Evolutionary conservation across 164 flowering plant species (phyloP), one percentile per base, ranked within the genome.

Genomic region (Houttuynia cordata): DNA sequence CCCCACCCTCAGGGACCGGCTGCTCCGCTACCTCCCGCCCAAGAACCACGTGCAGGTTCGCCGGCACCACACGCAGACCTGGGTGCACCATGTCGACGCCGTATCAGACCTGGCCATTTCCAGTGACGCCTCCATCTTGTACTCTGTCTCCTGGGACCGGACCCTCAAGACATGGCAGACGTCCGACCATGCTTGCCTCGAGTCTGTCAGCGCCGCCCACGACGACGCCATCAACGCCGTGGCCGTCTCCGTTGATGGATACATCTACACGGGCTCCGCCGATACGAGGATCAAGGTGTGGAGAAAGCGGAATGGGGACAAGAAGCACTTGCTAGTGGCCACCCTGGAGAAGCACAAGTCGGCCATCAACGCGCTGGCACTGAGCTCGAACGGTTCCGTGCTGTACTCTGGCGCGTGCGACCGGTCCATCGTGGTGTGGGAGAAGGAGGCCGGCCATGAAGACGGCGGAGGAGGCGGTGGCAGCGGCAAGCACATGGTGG

Each of bases 121-220:
- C 12, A 54, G 20, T 6, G 91, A 87, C 51, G 81, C 66, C 49
- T 59, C 84, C 39, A 72, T 79, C 21, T 82, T 92, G 8, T 92
- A 87, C 75, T 89, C 98, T 0, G 93, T 73, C 45, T 92, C 98
- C 0, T 92, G 98, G 98, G 98, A 92, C 51, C 63, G 96, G n/a
- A 69, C 91, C 0, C 64, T 92, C 59, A 92, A 89, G 52, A 71
- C 87, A 7, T 92, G 98, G 98, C 62, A 79, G 37, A 77, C 81
- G 5, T 68, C 76, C 0, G 94, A 89, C 68, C 82, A 79, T 83
- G 80, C 66, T 40, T 92, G 98, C 53, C 51, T 87, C 64, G 96
- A 92, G 52, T 89, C 98, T 0, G 73, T 92, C 0, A 24, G 39
- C 0, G 74, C 80, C 20, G 96, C 96, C 0, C 98, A 92, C 39